phyloP scores from a whole-genome alignment of 805 yeast genomes.

The Suhomyces vadensis region DNA sequence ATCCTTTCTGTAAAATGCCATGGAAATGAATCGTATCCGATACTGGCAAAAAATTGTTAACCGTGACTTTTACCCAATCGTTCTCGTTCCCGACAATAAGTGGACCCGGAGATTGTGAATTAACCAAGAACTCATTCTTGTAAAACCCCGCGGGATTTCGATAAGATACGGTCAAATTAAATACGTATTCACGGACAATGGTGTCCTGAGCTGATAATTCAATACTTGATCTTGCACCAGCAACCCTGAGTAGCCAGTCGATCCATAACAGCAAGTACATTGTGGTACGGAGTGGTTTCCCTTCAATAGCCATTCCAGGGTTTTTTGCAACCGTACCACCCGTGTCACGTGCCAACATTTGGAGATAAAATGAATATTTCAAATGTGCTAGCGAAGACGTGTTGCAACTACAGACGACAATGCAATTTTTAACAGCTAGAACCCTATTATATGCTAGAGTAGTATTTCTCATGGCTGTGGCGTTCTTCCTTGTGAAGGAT shows the following conservation, averaged over 20 bases:
- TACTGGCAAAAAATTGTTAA: conserved; percentile 39
- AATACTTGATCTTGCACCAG: too few species aligned
- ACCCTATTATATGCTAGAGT: conserved; percentile 50
- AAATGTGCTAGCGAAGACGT: not conserved
- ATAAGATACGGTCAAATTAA: conserved; percentile 9
- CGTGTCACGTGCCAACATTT: not conserved
- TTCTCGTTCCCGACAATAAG: conserved; percentile 36
- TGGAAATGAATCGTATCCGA: conserved; percentile 54
- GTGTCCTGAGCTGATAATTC: not conserved
- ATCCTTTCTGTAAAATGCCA: conserved; percentile 48
- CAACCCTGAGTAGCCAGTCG: not conserved
- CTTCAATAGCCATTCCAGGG: not conserved
- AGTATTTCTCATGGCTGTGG: conserved; percentile 42
- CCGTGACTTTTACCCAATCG: conserved; percentile 34
- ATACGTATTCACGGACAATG: conserved; percentile 3
- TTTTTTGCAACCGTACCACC: not conserved
- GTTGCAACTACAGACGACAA: conserved; percentile 18
- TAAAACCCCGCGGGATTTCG: conserved; percentile 34
- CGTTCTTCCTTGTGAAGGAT: conserved; percentile 50
- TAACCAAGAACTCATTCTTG: conserved; percentile 36
- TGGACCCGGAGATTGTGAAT: conserved; percentile 55
- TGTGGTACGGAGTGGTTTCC: not conserved
- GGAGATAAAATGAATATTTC: not conserved
- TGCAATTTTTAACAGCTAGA: conserved; percentile 55
- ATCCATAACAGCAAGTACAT: conserved; percentile 1